Evolutionary conservation across 2,329 filamentous ascomycete genomes (phyloP), one percentile per base, ranked within the genome.

Genomic region (Pestalotiopsis sp.): DNA sequence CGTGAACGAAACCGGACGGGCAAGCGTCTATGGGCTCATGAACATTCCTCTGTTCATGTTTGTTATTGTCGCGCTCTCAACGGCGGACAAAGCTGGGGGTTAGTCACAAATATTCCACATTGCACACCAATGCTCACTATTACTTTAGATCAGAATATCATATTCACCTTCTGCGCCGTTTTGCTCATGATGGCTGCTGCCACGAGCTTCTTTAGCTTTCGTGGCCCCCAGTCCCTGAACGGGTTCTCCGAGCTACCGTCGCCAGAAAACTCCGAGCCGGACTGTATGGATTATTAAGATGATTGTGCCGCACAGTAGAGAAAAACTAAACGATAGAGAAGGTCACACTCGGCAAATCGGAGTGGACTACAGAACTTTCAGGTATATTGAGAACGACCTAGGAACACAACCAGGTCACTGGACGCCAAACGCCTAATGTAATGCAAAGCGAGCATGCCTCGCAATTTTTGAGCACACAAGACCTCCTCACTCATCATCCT

Each of bases 31-130:
- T 60, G 76, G 77, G 3, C 55, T 79, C 64, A 80, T 79, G 72
- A 75, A 76, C 58, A 81, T 90, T 14, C 88, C 88, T 12, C 77
- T 91, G 70, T 90, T 90, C 73, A 70, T 86, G 17, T 88, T 88
- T 72, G 86, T 89, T 1, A 83, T 88, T 11, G 77, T 83, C 5
- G 83, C 85, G 13, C 74, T 88, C 57, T 20, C 60, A 9, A 80
- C 81, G 4, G 77, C 79, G 66, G 80, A 79, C 49, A 78, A 76
- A 65, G 61, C 67, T 20, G 65, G 68, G 65, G 72, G 74, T 74
- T 63, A 69, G 68, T 67, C 11, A 52, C 65, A 7, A 6, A 36
- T 20, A 62, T 17, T 36, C 57, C 6, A 59, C 25, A 36, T 27
- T 11, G 6, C 20, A 62, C 17, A 39, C 27, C 36, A 23, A 41